Evolutionary conservation across 2,329 filamentous ascomycete species (phyloP).

Genomic region (Stagonosporopsis chrysanthemi): DNA sequence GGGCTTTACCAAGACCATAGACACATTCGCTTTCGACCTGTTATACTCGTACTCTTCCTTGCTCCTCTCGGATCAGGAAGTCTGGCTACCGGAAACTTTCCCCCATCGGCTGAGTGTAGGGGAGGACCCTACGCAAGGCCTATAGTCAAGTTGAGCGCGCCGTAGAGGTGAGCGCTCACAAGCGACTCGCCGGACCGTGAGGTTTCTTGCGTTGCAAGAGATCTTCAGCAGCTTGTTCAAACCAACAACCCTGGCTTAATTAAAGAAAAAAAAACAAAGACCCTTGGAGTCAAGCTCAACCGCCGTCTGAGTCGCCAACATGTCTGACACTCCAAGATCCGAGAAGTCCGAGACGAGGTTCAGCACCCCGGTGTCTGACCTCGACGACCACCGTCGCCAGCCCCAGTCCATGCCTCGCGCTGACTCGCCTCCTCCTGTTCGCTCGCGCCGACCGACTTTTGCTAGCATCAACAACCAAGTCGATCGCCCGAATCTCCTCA

Average conservation of each 20-base stretch:
- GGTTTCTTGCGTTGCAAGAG: slow-evolving; percentile 44
- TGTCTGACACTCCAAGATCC: slow-evolving; percentile 69
- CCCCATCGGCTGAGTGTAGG: slow-evolving; percentile 54
- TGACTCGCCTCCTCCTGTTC: slow-evolving; percentile 60
- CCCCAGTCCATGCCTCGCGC: slow-evolving; percentile 65
- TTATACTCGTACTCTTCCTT: slow-evolving; percentile 30
- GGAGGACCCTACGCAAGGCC: slow-evolving; percentile 56
- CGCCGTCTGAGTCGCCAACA: slow-evolving; percentile 48
- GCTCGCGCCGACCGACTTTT: slow-evolving; percentile 72
- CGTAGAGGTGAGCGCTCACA: slow-evolving; percentile 62
- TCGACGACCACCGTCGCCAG: slow-evolving; percentile 87
- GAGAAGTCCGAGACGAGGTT: slow-evolving; percentile 70
- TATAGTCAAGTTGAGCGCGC: slow-evolving; percentile 60
- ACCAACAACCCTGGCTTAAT: slow-evolving; percentile 38
- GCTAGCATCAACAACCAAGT: slow-evolving; percentile 65
- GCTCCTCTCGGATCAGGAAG: slow-evolving; percentile 35
- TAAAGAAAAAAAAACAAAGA: slow-evolving; percentile 9
- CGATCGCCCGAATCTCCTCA: slow-evolving; percentile 54
- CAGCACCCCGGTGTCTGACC: slow-evolving; percentile 76
- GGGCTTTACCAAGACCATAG: slow-evolving; percentile 47
- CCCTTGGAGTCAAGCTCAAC: slow-evolving; percentile 29
- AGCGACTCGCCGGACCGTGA: slow-evolving; percentile 56
- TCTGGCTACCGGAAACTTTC: slow-evolving; percentile 34
- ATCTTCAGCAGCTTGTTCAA: slow-evolving; percentile 12
- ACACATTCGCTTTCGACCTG: slow-evolving; percentile 25